Conservation (phyloP, 768 basidiomycete genomes). For the Lactarius sp. region DNA sequence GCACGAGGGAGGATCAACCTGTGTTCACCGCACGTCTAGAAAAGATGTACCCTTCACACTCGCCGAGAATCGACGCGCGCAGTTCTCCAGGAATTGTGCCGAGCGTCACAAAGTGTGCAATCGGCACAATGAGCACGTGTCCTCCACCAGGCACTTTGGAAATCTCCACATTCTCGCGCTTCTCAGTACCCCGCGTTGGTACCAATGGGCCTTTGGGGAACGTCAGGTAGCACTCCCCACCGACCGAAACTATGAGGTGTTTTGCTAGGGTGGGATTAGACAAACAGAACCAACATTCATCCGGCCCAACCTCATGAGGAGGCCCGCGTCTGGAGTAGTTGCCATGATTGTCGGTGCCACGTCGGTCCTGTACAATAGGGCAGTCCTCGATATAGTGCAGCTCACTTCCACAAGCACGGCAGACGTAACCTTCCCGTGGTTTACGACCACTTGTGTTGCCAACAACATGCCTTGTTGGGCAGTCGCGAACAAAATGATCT, state of each 20-base stretch:
- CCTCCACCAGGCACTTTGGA: slow-evolving; percentile 84
- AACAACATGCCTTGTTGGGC: slow-evolving; percentile 69
- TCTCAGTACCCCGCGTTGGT: slow-evolving; percentile 60
- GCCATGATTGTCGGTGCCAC: slow-evolving; percentile 33
- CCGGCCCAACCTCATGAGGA: slow-evolving; percentile 77
- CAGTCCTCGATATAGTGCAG: slow-evolving; percentile 88
- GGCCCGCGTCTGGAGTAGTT: slow-evolving; percentile 45
- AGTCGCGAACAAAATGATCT: slow-evolving; percentile 86
- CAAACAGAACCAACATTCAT: slow-evolving; percentile 98
- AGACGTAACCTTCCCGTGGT: slow-evolving; percentile 82
- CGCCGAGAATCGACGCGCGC: slow-evolving; percentile 65
- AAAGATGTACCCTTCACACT: slow-evolving; percentile 62
- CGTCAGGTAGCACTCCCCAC: slow-evolving; percentile 88
- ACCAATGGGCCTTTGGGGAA: slow-evolving; percentile 95
- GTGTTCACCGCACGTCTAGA: not conserved
- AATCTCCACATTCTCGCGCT: slow-evolving; percentile 35
- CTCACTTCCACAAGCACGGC: slow-evolving; percentile 86
- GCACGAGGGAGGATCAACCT: not conserved
- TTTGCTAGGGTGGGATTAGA: slow-evolving; percentile 93
- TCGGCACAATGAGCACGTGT: slow-evolving; percentile 90
- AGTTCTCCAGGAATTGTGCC: slow-evolving; percentile 77
- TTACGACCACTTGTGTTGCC: slow-evolving; percentile 83
- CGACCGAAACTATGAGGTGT: slow-evolving; percentile 93
- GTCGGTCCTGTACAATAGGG: slow-evolving; percentile 55
- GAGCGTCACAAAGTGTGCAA: slow-evolving; percentile 89